Evolutionary conservation across 164 flowering plant genomes (phyloP).

Genomic region (Aristolochia fimbriata): DNA sequence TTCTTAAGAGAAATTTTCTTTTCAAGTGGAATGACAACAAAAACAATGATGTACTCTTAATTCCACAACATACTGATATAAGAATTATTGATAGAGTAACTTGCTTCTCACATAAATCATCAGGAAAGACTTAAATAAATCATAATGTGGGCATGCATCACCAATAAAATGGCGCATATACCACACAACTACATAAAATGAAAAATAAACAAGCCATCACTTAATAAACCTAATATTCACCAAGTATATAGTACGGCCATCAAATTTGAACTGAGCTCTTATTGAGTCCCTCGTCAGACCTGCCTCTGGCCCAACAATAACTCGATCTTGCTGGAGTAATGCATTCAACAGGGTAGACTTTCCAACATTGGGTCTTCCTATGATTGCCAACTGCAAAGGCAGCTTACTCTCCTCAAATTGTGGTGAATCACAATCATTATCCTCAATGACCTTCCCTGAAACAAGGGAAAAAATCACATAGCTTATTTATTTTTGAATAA

Average conservation of each 20-base stretch:
- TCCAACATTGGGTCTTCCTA: constrained; percentile 96
- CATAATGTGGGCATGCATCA: neutral
- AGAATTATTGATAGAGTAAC: no score
- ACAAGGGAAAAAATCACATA: neutral
- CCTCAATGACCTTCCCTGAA: constrained; percentile 22
- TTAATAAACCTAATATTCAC: constrained; percentile 21
- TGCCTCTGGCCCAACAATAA: constrained; percentile 90
- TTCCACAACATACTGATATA: no score
- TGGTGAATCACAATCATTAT: constrained; percentile 8
- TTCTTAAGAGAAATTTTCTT: no score
- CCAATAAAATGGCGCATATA: no score
- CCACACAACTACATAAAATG: neutral
- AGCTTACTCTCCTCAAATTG: constrained; percentile 54
- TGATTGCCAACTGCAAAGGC: constrained; percentile 87
- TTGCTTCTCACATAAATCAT: neutral
- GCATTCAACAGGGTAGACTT: constrained; percentile 89
- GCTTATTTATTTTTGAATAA: no score
- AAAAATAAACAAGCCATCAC: neutral
- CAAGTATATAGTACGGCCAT: constrained; percentile 66
- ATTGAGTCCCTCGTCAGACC: constrained; percentile 95
- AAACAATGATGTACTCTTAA: no score
- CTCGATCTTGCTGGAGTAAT: constrained; percentile 81
- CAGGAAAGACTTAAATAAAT: neutral
- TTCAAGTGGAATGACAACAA: no score
- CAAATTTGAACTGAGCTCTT: constrained; percentile 66